These are phyloP conservation scores for Sclerospora graminicola DNA, from an alignment of 352 stramenopile species.

Conservation along the genomic window DNA sequence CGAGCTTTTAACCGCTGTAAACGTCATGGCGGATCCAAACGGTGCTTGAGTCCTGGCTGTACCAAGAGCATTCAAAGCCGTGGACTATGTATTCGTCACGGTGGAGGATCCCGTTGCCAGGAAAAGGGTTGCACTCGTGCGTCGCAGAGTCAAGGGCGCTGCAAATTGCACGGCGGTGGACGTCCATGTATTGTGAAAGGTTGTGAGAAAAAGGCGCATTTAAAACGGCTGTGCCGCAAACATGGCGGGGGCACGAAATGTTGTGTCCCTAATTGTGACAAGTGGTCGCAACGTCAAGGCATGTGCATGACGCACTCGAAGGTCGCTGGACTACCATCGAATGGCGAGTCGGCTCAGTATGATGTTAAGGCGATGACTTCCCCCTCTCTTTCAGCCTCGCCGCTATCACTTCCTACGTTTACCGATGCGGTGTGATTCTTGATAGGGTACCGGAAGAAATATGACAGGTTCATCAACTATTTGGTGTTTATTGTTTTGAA, in stretches of 20 bases:
- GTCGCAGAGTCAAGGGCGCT: constrained; percentile 66
- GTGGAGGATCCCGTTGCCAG: constrained; percentile 65
- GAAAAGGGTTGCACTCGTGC: constrained; percentile 33
- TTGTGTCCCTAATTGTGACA: constrained; percentile 49
- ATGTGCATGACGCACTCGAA: constrained; percentile 85
- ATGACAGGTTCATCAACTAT: too few species aligned
- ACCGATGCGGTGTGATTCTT: too few species aligned
- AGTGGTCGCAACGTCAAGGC: constrained; percentile 74
- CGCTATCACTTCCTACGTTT: too few species aligned
- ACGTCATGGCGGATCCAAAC: constrained; percentile 70
- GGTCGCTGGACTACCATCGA: constrained; percentile 6
- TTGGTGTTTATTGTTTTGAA: too few species aligned
- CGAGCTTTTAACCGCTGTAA: constrained; percentile 80
- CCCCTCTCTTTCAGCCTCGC: too few species aligned
- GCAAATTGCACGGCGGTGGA: constrained; percentile 49
- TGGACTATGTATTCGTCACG: constrained; percentile 53
- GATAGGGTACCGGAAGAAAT: too few species aligned
- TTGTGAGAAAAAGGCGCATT: constrained; percentile 74
- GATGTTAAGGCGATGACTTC: too few species aligned
- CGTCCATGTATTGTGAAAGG: constrained; percentile 44
- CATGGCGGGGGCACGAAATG: constrained; percentile 78
- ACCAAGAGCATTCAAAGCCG: constrained; percentile 79
- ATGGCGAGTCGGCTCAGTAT: background rate
- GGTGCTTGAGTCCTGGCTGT: constrained; percentile 51
- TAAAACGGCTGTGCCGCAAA: constrained; percentile 75